Percentiles rank a stretch among this genome's conserved stretches.
Conservation (phyloP, 352 stramenopile genomes). For the Phytopythium sindhum region DNA sequence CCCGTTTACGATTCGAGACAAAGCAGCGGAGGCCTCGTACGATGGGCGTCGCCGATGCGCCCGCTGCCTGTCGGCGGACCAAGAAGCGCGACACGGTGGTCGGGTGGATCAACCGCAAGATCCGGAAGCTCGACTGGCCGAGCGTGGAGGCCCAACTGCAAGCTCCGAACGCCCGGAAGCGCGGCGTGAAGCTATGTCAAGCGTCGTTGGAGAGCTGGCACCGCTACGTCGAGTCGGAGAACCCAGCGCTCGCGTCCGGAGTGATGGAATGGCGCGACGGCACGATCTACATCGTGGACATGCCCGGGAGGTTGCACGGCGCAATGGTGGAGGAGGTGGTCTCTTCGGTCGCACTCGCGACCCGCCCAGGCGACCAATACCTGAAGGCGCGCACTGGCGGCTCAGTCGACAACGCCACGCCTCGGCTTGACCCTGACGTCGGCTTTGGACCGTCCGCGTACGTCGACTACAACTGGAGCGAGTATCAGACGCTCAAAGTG, state of each 20-base stretch:
- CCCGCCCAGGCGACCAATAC: neutral
- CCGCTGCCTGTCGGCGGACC: neutral
- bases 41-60: neutral
- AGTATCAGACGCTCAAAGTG: slow-evolving; percentile 1
- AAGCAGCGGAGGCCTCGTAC: neutral
- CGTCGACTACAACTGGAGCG: neutral
- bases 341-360: neutral
- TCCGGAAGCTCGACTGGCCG: neutral
- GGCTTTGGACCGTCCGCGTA: neutral
- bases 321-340: neutral
- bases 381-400: neutral
- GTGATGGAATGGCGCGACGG: neutral
- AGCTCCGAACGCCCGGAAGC: neutral
- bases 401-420: neutral
- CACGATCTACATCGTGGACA: neutral
- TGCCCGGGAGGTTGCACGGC: neutral
- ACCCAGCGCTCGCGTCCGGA: neutral
- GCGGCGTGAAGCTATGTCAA: neutral
- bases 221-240: neutral
- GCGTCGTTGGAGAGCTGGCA: neutral
- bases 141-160: neutral
- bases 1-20: neutral
- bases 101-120: slow-evolving; percentile 3
- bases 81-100: slow-evolving; percentile 2
- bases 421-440: neutral